Conservation (phyloP, 31 red algal genomes). For the Asparagopsis taxiformis region DNA sequence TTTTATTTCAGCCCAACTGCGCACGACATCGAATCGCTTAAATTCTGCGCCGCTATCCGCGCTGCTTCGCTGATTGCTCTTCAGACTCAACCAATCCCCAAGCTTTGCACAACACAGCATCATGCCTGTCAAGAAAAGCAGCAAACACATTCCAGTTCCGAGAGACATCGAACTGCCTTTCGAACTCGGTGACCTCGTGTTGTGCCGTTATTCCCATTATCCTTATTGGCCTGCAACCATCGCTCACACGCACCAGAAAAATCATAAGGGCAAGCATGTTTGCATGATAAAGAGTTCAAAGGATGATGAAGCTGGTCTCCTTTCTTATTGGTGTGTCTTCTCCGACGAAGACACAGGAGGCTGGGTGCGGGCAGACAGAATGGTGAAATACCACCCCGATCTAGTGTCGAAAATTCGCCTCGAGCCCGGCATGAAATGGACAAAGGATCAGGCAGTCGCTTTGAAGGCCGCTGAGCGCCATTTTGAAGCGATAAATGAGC, state of each 20-base stretch:
- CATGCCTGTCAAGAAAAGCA: too few relatives aligned
- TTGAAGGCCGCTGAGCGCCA: too few relatives aligned
- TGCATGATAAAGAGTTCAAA: constrained; percentile 17
- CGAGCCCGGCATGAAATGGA: too few relatives aligned
- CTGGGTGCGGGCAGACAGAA: constrained; percentile 51
- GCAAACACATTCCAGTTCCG: too few relatives aligned
- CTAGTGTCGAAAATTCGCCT: constrained; percentile 43
- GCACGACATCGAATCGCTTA: too few relatives aligned
- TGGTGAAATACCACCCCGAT: constrained; percentile 42
- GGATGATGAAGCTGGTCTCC: not conserved
- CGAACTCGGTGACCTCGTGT: constrained; percentile 55
- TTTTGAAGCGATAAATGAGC: too few relatives aligned
- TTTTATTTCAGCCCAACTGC: too few relatives aligned
- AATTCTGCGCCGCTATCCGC: too few relatives aligned
- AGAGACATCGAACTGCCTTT: constrained; percentile 24
- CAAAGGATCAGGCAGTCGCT: too few relatives aligned
- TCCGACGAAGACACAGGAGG: constrained; percentile 68
- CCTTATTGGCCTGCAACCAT: constrained; percentile 81
- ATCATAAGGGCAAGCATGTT: constrained; percentile 14
- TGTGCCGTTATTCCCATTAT: constrained; percentile 53
- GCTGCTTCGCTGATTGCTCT: too few relatives aligned
- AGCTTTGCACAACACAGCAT: too few relatives aligned
- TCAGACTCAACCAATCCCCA: too few relatives aligned
- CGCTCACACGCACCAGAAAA: constrained; percentile 36
- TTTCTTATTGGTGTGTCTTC: constrained; percentile 66